These are phyloP conservation scores for Ceratocystis harringtonii DNA, from an alignment of 2,329 filamentous ascomycete species.

Conservation along the genomic window DNA sequence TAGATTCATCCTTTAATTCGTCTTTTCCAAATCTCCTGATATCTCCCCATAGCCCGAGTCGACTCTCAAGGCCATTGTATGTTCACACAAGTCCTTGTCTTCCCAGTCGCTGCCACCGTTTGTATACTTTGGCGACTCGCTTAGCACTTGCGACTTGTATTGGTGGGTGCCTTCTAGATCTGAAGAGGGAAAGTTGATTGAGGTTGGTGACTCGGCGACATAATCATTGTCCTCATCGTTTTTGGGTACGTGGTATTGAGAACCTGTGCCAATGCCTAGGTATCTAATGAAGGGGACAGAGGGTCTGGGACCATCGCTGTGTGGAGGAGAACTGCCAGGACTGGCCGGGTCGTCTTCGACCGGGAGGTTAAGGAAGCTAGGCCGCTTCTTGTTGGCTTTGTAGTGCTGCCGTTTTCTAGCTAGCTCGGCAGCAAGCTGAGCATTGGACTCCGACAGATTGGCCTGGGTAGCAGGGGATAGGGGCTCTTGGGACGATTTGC, in stretches of 20 bases:
- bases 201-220: slow-evolving; percentile 56
- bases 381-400: slow-evolving; percentile 7
- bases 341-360: slow-evolving; percentile 24
- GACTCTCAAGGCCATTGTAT: slow-evolving; percentile 9
- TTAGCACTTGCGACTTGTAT: background rate
- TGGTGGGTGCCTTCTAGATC: slow-evolving; percentile 30
- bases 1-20: background rate
- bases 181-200: slow-evolving; percentile 76
- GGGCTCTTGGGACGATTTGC: background rate
- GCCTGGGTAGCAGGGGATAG: slow-evolving; percentile 12
- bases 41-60: slow-evolving; percentile 13
- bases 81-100: background rate
- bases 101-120: background rate
- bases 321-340: background rate
- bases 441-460: slow-evolving; percentile 14
- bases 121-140: background rate
- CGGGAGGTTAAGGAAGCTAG: slow-evolving; percentile 19
- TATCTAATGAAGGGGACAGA: slow-evolving; percentile 33
- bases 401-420: slow-evolving; percentile 10
- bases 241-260: slow-evolving; percentile 23
- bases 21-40: background rate
- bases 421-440: slow-evolving; percentile 8
- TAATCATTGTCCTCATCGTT: slow-evolving; percentile 31
- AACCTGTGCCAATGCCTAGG: slow-evolving; percentile 60
- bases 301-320: slow-evolving; percentile 20